Evolutionary conservation across 78 protist species (phyloP).

Genomic region (Dictyostelium purpureum): DNA sequence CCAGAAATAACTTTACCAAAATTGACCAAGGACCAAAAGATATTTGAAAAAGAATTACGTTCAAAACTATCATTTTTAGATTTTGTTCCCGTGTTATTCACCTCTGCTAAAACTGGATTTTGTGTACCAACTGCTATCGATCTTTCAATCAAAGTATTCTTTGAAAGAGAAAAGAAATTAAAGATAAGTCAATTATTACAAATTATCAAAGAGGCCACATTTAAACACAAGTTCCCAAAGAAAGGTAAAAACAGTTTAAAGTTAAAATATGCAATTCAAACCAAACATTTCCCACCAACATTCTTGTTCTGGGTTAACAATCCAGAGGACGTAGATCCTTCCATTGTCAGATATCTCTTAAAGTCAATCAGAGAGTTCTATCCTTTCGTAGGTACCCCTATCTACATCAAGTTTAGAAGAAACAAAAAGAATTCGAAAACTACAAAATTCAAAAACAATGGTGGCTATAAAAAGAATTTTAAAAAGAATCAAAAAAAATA

Average conservation of each 20-base stretch:
- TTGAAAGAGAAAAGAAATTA: conserved; percentile 68
- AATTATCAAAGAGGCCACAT: conserved; percentile 56
- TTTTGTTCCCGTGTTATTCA: conserved; percentile 70
- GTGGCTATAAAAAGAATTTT: neutral
- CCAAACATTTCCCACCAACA: conserved; percentile 70
- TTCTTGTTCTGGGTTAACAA: conserved; percentile 79
- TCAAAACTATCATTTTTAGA: conserved; percentile 59
- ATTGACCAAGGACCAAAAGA: conserved; percentile 37
- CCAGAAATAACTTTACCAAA: conserved; percentile 37
- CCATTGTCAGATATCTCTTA: neutral
- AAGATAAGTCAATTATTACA: neutral
- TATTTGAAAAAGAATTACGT: conserved; percentile 29
- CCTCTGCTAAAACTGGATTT: conserved; percentile 81
- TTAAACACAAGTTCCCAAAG: conserved; percentile 72
- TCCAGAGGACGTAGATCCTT: conserved; percentile 50
- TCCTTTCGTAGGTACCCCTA: conserved; percentile 71
- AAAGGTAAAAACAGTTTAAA: conserved; percentile 36
- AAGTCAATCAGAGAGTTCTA: conserved; percentile 23
- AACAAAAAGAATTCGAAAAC: neutral
- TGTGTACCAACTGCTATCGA: conserved; percentile 68
- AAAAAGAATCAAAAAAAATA: neutral
- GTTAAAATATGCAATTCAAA: conserved; percentile 71
- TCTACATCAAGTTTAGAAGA: conserved; percentile 45
- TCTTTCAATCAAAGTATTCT: conserved; percentile 70
- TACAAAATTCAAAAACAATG: neutral